Base-by-base conservation (phyloP, 192 early-diverging fungal genomes). In the Backusella westeae region DNA sequence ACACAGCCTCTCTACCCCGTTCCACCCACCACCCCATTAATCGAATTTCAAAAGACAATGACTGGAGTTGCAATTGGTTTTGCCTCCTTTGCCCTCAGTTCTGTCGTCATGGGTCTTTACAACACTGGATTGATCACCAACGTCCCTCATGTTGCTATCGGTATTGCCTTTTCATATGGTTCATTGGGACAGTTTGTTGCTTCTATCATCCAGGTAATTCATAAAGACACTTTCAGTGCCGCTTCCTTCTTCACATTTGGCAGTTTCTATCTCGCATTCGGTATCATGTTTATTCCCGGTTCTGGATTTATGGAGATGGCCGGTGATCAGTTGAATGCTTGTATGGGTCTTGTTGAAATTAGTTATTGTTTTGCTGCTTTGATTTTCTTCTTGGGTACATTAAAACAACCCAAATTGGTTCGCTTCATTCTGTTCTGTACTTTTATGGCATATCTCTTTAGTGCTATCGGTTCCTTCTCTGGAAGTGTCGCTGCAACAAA, bases 321-420 rank as follows among this genome's bases (percentile, higher is more conserved):
- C 10, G 56, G 56, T 26, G 56, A 63, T 0, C 56, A 63, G 23
- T 63, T 63, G 9, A 63, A 63, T 63, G 56, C 56, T 63, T 63
- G 56, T 63, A 63, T 63, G 56, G 56, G 56, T 63, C 2, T 63
- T 26, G 29, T 63, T 63, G 56, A 63, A 63, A 63, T 63, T 12
- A 4, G 23, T 4, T 63, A 63, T 29, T 29, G 0, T 29, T 35
- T 39, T 23, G 39, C 42, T 42, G 66, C 67, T 6, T 34, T 34
- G 69, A 1, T 70, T 38, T 70, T 71, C 38, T 76, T 76, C 67
- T 23, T 76, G 38, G 73, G 56, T 74, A 74, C 73, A 3, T 74
- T 63, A 39, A 74, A 59, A 32, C 73, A 74, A 34, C 73, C 73
- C 41, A 8, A 67, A 3, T 29, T 74, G 4, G 42, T 76, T 23